Percentiles rank a stretch among this genome's conserved stretches.
phyloP scores from a whole-genome alignment of 2,329 filamentous ascomycete species.

The Stemphylium vesicarium region DNA sequence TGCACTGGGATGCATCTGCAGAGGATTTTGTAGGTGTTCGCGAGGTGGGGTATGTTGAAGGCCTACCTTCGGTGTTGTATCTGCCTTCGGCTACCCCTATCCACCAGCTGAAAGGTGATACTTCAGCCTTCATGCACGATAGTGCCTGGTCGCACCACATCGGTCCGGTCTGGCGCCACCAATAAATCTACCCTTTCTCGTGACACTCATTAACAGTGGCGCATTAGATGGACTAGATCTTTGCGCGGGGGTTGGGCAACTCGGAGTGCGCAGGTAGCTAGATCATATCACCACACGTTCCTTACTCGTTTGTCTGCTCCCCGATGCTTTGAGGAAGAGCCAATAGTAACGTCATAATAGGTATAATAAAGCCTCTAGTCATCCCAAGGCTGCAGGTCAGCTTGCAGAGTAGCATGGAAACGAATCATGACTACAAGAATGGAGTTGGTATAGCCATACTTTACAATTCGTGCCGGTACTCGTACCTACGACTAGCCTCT shows the following conservation, averaged over 20 bases:
- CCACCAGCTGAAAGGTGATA: slow-evolving; percentile 8
- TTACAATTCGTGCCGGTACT: background rate
- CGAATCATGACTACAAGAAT: background rate
- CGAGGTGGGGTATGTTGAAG: background rate
- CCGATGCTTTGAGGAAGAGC: too few relatives aligned
- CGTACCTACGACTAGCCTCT: background rate
- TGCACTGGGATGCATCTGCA: background rate
- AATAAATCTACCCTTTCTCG: background rate
- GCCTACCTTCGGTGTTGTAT: background rate
- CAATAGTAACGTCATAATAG: too few relatives aligned
- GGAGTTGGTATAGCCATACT: background rate
- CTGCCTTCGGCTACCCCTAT: slow-evolving; percentile 10
- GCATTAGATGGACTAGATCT: background rate
- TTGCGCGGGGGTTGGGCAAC: background rate
- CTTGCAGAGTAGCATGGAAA: too few relatives aligned
- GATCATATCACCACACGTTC: background rate
- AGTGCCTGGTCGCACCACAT: slow-evolving; percentile 1
- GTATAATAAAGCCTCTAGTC: too few relatives aligned
- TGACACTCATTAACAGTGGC: background rate
- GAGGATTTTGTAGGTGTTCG: background rate
- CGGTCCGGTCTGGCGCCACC: slow-evolving; percentile 11
- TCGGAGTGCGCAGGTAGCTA: background rate
- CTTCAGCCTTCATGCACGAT: slow-evolving; percentile 7
- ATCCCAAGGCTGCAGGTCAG: too few relatives aligned
- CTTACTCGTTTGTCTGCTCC: too few relatives aligned